Evolutionary conservation across 2,329 filamentous ascomycete genomes (phyloP).

Genomic region (Nigrograna mackinnonii): DNA sequence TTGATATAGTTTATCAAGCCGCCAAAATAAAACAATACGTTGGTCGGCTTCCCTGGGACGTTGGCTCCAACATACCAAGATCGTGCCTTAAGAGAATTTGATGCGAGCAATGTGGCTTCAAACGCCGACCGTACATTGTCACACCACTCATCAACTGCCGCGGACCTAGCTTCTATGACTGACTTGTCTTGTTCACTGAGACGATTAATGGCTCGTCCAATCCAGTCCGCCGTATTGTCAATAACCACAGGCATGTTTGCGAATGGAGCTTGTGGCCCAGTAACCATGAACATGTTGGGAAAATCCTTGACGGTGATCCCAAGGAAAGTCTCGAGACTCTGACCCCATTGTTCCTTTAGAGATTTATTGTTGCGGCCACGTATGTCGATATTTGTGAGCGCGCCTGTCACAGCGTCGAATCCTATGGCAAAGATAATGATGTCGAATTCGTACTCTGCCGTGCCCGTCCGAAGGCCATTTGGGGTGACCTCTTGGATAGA

Average conservation of each 20-base stretch:
- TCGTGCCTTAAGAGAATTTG: neutral
- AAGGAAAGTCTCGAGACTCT: constrained; percentile 43
- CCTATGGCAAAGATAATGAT: constrained; percentile 53
- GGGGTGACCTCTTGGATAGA: constrained; percentile 52
- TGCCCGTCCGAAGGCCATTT: constrained; percentile 52
- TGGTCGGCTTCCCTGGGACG: neutral
- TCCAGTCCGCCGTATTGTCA: constrained; percentile 2
- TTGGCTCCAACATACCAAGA: neutral
- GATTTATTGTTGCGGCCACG: constrained; percentile 32
- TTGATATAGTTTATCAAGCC: too few species aligned
- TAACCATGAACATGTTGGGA: constrained; percentile 41
- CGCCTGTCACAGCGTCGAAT: constrained; percentile 46
- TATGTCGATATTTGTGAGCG: constrained; percentile 33
- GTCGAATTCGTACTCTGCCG: constrained; percentile 54
- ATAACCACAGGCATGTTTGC: constrained; percentile 1
- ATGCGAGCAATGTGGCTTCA: neutral
- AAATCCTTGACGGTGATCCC: constrained; percentile 39
- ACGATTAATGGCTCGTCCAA: neutral
- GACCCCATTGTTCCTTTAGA: constrained; percentile 41
- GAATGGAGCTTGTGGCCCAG: constrained; percentile 24
- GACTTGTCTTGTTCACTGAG: neutral
- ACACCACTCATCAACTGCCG: neutral
- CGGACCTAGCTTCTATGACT: neutral
- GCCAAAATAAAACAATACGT: neutral
- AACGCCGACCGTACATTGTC: neutral